Base-by-base conservation (phyloP, 2,329 filamentous ascomycete genomes). In the Neopestalotiopsis rosae region DNA sequence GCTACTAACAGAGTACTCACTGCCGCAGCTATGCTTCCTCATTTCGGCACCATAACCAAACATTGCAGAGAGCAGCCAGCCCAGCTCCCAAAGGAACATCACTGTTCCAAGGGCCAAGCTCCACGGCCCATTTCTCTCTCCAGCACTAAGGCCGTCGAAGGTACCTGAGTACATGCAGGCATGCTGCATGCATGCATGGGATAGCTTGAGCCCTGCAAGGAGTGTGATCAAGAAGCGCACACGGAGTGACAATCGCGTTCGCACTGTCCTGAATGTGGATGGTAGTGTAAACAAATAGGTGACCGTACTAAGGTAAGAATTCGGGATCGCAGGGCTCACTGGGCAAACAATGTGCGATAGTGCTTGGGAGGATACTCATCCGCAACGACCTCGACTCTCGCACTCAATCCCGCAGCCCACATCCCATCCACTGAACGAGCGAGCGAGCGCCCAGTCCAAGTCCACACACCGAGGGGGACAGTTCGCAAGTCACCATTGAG, bases 51-150 rank as follows among this genome's bases (percentile, higher is more conserved):
- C 20, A 24, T 17, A 12, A 65, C 40, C 28, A 30, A 66, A 66
- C 30, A 57, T 58, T 66, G 63, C 34, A 66, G 42, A 66, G 63
- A 10, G 52, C 57, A 52, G 45, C 34, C 45, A 52, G 45, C 17
- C 45, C 45, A 20, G 45, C 45, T 52, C 45, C 45, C 45, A 52
- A 24, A 52, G 45, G 45, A 52, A 52, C 45, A n/a, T 38, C 34
- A 52, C n/a, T 52, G 45, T n/a, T 52, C 45, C 45, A 52, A 24
- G 45, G 45, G 45, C 62, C 63, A 66, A 66, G 63, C 49, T 66
- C 63, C 63, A 66, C 30, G 63, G 32, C 28, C 45, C 28, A 63
- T 52, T 20, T 52, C 45, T 52, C 30, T 62, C 42, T 45, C 38
- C 42, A 65, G 30, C 24, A 34, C 57, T 62, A 49, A 56, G 63